phyloP scores from a whole-genome alignment of 495 filamentous ascomycete species.

The Penicillium odoratum region DNA sequence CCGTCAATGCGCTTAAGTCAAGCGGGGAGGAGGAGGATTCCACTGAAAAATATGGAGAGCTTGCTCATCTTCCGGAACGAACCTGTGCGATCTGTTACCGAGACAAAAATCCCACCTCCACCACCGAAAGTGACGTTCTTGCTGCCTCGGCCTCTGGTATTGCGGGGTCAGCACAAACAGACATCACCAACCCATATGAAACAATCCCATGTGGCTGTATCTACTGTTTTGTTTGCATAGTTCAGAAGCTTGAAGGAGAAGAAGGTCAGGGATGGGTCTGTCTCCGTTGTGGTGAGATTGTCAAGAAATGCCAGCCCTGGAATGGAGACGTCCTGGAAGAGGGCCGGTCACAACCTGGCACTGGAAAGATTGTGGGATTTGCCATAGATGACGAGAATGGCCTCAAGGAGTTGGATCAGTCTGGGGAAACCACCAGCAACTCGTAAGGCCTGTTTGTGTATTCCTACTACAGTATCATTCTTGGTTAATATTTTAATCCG shows the following conservation, averaged over 20 bases:
- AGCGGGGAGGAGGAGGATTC: conserved; percentile 48
- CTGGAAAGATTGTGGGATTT: conserved; percentile 70
- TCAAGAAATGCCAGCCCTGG: conserved; percentile 93
- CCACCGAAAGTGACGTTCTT: conserved; percentile 68
- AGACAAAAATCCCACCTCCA: conserved; percentile 73
- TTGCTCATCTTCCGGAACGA: conserved; percentile 82
- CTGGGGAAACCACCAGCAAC: neutral
- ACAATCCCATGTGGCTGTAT: conserved; percentile 86
- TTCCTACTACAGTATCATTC: neutral
- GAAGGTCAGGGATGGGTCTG: conserved; percentile 97
- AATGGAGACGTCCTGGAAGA: conserved; percentile 78
- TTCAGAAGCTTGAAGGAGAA: conserved; percentile 83
- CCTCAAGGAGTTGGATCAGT: neutral
- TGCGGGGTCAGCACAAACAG: conserved; percentile 85
- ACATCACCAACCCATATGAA: conserved; percentile 96
- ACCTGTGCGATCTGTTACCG: conserved; percentile 98
- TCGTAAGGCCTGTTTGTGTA: neutral
- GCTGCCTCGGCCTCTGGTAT: conserved; percentile 66
- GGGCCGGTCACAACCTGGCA: conserved; percentile 44
- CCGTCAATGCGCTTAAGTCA: conserved; percentile 60
- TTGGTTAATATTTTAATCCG: neutral
- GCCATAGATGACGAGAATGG: conserved; percentile 48
- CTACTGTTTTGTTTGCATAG: conserved; percentile 98
- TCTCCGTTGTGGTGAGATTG: conserved; percentile 79
- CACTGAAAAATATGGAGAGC: conserved; percentile 63